Base-by-base conservation (phyloP, 495 filamentous ascomycete genomes). In the Tirmania nivea region DNA sequence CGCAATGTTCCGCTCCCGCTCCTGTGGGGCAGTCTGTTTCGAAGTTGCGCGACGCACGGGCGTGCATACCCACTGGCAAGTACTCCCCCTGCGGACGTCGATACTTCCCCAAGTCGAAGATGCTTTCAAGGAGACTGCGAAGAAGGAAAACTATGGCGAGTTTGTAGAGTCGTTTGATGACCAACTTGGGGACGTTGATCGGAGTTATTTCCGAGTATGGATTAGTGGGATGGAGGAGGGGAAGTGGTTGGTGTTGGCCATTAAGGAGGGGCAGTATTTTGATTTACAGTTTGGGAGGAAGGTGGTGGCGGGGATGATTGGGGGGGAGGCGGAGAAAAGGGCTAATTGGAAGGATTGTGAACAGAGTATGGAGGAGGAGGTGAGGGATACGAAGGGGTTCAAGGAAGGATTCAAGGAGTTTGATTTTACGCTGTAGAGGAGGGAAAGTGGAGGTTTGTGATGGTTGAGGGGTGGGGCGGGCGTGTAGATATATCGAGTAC, bases 31-130 rank as follows among this genome's bases (percentile, higher is more conserved):
- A 9, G 84, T 96, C 3, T 89, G 86, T 0, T 97, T 86, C 75
- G 89, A 95, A 68, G 80, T 97, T 57, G 84, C 78, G 60, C 77
- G 86, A 16, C 69, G 68, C 2, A 71, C 72, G 10, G 85, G 86
- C 20, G 80, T 95, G 52, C 90, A 97, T 63, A 72, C 76, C 0
- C 90, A 94, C 62, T 95, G 89, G 90, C 90, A 97, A 70, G 89
- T 92, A 60, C 71, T 95, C 34, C 89, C 90, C 2, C 73, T 93
- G 0, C 74, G 81, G 0, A 63, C 71, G 0, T 72, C 78, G 10
- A 66, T 84, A 20, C 71, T 93, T n/a, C 34, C 34, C 3, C 39
- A 14, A 0, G 56, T 64, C 12, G 61, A 64, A 8, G 52, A 37
- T 8, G 56, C 55, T 3, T 64, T 64, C 25, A 12, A 16, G 4